Evolutionary conservation across 2,329 filamentous ascomycete species (phyloP).

Genomic region (Polychaeton citri): DNA sequence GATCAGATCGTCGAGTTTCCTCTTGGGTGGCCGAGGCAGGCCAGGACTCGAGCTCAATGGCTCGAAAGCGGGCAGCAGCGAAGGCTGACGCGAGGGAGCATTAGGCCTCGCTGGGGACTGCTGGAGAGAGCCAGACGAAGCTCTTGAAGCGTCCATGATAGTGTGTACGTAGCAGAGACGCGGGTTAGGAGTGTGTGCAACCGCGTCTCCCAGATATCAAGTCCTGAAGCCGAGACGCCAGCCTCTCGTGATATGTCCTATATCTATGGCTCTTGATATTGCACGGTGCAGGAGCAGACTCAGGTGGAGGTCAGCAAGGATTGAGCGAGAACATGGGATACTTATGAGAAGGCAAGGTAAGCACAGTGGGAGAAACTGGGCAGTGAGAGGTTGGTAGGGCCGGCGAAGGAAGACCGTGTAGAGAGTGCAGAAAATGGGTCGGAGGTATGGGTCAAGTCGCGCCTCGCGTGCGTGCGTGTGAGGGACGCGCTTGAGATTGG

Average conservation of each 20-base stretch:
- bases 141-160: background rate
- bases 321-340: background rate
- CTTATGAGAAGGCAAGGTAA: background rate
- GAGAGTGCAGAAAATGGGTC: background rate
- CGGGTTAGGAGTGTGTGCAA: background rate
- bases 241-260: background rate
- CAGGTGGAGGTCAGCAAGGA: background rate
- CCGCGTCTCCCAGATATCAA: background rate
- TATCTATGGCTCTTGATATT: background rate
- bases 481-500: background rate
- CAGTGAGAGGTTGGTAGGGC: background rate
- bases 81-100: conserved; percentile 31
- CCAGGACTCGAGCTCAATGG: conserved; percentile 64
- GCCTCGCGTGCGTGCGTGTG: background rate
- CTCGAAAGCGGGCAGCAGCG: conserved; percentile 67
- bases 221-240: background rate
- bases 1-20: conserved; percentile 42
- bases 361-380: background rate
- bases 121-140: background rate
- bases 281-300: background rate
- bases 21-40: conserved; percentile 55
- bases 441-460: background rate
- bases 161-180: background rate
- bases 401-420: background rate
- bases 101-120: background rate